Conservation (phyloP, 345 rosid genomes). For the Brassica nigra region DNA sequence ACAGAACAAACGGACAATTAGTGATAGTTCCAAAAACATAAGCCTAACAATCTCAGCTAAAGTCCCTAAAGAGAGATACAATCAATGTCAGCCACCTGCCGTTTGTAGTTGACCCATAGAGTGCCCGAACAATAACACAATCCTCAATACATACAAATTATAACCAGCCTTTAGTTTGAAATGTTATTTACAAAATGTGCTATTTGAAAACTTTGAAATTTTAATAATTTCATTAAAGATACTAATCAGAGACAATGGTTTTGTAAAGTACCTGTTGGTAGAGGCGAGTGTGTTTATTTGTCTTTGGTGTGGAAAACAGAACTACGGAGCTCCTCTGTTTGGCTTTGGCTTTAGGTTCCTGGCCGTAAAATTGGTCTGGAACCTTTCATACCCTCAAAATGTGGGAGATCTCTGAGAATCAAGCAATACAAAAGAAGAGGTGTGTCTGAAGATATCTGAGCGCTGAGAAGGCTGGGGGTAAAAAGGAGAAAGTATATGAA, state of each 20-base stretch:
- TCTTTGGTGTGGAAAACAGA: constrained; percentile 71
- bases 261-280: constrained; percentile 61
- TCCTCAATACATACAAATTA: too few species aligned
- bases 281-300: constrained; percentile 61
- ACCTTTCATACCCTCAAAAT: constrained; percentile 69
- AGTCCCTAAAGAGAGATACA: too few species aligned
- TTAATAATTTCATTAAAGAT: too few species aligned
- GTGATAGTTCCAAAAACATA: too few species aligned
- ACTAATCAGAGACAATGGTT: constrained; percentile 10
- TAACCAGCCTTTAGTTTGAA: too few species aligned
- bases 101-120: too few species aligned
- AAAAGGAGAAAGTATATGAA: constrained; percentile 74
- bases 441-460: constrained; percentile 89
- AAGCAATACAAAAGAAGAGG: constrained; percentile 86
- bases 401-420: constrained; percentile 79
- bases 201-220: too few species aligned
- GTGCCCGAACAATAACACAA: too few species aligned
- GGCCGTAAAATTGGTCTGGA: constrained; percentile 93
- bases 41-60: too few species aligned
- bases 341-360: constrained; percentile 71
- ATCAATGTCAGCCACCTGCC: too few species aligned
- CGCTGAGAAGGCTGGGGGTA: constrained; percentile 92
- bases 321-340: constrained; percentile 77
- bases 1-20: too few species aligned
- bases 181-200: too few species aligned